Percentiles rank a stretch among this genome's conserved stretches.
phyloP scores from a whole-genome alignment of 2,329 filamentous ascomycete genomes.

The Talaromyces amestolkiae region DNA sequence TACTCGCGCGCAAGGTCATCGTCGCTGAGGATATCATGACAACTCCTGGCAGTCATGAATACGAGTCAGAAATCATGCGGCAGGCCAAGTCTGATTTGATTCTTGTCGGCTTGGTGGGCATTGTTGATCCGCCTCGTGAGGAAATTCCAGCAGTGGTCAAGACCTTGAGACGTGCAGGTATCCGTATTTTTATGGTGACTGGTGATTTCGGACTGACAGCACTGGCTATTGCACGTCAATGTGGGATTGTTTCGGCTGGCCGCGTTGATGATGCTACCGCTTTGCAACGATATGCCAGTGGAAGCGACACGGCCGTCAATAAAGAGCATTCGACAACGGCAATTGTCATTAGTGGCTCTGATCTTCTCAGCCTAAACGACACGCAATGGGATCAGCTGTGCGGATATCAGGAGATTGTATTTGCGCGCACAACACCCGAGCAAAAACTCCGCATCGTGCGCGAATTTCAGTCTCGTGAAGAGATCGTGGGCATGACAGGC shows the following conservation, averaged over 20 bases:
- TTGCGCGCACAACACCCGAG: conserved; percentile 72
- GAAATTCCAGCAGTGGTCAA: conserved; percentile 59
- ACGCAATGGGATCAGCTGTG: conserved; percentile 67
- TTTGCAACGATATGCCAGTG: conserved; percentile 35
- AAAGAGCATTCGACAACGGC: conserved; percentile 33
- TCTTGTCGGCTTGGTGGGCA: conserved; percentile 57
- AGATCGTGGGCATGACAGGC: conserved; percentile 56
- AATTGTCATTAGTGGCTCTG: conserved; percentile 63
- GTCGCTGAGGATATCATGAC: conserved; percentile 39
- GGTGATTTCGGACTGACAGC: conserved; percentile 76
- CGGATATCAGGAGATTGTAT: conserved; percentile 69
- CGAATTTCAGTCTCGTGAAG: conserved; percentile 63
- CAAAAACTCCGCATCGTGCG: conserved; percentile 78
- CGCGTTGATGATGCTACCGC: conserved; percentile 55
- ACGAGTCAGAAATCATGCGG: conserved; percentile 58
- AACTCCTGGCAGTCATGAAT: conserved; percentile 48
- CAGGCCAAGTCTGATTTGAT: conserved; percentile 51
- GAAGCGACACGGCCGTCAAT: conserved; percentile 6
- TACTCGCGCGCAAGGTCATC: conserved; percentile 62
- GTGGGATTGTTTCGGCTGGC: conserved; percentile 62
- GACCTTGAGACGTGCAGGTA: conserved; percentile 67
- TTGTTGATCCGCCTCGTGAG: conserved; percentile 59
- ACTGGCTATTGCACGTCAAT: conserved; percentile 68
- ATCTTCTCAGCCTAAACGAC: conserved; percentile 64
- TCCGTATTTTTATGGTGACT: conserved; percentile 79